phyloP scores from a whole-genome alignment of 192 early-diverging fungal genomes.

The Coemansia sp. region DNA sequence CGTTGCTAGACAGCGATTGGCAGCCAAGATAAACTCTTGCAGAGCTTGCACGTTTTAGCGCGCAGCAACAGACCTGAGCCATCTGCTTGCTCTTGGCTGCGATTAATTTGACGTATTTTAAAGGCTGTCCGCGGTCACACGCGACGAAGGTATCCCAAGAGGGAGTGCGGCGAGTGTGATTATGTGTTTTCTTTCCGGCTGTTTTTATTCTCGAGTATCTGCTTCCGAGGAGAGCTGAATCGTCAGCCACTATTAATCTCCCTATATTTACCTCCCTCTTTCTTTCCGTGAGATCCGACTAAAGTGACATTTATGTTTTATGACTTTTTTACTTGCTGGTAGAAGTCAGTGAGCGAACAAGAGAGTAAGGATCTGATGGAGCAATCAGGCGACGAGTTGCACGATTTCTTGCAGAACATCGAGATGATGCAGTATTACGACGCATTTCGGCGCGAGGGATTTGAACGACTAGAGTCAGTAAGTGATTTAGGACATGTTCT shows the following conservation, averaged over 20 bases:
- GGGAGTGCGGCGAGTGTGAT: background rate
- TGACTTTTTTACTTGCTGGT: background rate
- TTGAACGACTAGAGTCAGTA: constrained; percentile 47
- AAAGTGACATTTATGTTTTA: too few relatives aligned
- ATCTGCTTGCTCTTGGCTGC: background rate
- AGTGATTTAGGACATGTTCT: constrained; percentile 3
- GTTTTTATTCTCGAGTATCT: background rate
- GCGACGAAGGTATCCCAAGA: background rate
- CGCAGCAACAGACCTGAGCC: background rate
- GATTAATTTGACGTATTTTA: background rate
- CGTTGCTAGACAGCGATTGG: background rate
- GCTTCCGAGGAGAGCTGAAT: background rate
- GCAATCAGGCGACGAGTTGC: constrained; percentile 18
- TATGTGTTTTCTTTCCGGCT: background rate
- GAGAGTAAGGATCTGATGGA: constrained; percentile 25
- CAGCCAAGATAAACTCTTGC: background rate
- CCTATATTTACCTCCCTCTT: background rate
- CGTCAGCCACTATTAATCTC: background rate
- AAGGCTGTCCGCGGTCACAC: background rate
- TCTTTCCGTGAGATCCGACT: background rate
- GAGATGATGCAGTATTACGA: constrained; percentile 43
- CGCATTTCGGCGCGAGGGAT: constrained; percentile 42
- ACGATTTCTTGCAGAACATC: constrained; percentile 24
- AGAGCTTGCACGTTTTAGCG: background rate
- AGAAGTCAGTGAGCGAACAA: background rate